Conservation (phyloP, 2,329 filamentous ascomycete species). For the Xylaria hypoxylon region DNA sequence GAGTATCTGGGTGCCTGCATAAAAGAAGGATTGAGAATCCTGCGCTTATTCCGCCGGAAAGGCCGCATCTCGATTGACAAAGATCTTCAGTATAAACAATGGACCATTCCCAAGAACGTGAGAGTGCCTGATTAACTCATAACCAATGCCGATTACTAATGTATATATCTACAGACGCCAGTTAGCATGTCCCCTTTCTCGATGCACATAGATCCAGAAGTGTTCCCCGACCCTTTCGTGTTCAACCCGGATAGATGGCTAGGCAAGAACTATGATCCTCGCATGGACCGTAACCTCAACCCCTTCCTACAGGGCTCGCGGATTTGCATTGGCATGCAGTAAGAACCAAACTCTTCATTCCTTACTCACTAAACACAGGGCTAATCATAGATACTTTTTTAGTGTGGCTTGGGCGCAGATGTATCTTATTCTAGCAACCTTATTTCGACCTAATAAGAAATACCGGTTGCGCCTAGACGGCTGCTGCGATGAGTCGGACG, state of each 20-base stretch:
- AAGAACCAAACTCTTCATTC: not conserved
- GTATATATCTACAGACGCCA: slow-evolving; percentile 20
- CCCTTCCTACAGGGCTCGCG: slow-evolving; percentile 23
- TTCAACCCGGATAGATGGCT: slow-evolving; percentile 30
- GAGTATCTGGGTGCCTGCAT: slow-evolving; percentile 29
- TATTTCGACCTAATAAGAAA: slow-evolving; percentile 21
- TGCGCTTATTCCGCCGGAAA: slow-evolving; percentile 28
- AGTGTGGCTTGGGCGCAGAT: slow-evolving; percentile 28
- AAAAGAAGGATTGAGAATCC: slow-evolving; percentile 31
- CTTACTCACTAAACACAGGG: not conserved
- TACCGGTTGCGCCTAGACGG: slow-evolving; percentile 12
- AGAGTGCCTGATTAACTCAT: not conserved
- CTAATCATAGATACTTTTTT: not conserved
- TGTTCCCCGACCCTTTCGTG: slow-evolving; percentile 32
- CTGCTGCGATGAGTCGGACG: slow-evolving; percentile 30
- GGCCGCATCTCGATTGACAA: slow-evolving; percentile 33
- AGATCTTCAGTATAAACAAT: slow-evolving; percentile 31
- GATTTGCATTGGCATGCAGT: slow-evolving; percentile 28
- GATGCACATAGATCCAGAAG: slow-evolving; percentile 35
- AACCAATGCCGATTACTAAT: not conserved
- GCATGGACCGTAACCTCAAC: slow-evolving; percentile 24
- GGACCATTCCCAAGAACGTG: slow-evolving; percentile 31
- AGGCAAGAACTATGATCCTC: slow-evolving; percentile 22
- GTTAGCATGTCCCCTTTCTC: slow-evolving; percentile 31
- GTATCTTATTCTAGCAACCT: slow-evolving; percentile 20